Evolutionary conservation across 192 early-diverging fungal genomes (phyloP).

Genomic region (Kickxella alabastrina): DNA sequence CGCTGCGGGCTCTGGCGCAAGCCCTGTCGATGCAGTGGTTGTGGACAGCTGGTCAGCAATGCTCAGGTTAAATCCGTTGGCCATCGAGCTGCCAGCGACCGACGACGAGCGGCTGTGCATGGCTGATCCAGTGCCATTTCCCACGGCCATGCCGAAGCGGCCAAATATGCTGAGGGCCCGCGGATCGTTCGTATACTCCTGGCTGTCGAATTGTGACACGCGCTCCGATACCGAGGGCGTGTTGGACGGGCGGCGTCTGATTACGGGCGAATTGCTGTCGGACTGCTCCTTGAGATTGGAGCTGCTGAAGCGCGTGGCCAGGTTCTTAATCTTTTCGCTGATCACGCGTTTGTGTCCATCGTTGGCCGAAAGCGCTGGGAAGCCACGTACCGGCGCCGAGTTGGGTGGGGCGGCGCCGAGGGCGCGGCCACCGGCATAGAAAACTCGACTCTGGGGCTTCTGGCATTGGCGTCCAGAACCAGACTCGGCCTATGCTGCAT

Average conservation of each 20-base stretch:
- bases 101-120: conserved; percentile 44
- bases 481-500: conserved; percentile 4
- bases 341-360: conserved; percentile 33
- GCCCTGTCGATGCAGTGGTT: background rate
- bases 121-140: conserved; percentile 4
- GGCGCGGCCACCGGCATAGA: background rate
- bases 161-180: conserved; percentile 35
- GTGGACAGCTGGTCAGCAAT: background rate
- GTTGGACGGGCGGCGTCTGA: conserved; percentile 39
- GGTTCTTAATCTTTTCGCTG: conserved; percentile 45
- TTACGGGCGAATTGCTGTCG: conserved; percentile 3
- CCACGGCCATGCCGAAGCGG: conserved; percentile 35
- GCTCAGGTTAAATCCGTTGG: background rate
- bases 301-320: conserved; percentile 45
- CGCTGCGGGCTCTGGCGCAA: background rate
- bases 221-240: conserved; percentile 47
- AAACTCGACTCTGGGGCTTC: background rate
- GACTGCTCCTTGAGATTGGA: conserved; percentile 25
- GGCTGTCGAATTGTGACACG: conserved; percentile 41
- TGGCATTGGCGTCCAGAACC: background rate
- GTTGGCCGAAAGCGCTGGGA: conserved; percentile 2
- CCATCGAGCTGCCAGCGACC: conserved; percentile 5
- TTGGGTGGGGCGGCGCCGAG: background rate
- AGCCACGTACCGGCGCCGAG: background rate
- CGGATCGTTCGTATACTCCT: conserved; percentile 25